Base-by-base conservation (phyloP, 1,139 yeast species). In the Hansenula lynferdii region DNA sequence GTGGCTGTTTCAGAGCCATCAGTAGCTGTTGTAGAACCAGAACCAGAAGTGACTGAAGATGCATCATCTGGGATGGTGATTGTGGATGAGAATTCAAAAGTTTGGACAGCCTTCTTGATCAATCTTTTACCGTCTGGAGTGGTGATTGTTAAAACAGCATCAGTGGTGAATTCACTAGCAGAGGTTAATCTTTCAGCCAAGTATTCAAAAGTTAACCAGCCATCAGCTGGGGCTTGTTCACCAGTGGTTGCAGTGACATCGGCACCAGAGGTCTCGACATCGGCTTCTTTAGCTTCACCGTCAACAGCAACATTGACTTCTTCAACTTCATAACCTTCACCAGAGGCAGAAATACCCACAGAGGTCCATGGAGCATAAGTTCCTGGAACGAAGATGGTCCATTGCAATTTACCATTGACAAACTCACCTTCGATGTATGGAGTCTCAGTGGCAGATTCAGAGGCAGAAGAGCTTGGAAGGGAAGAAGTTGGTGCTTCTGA, bases 371-470 rank as follows among this genome's bases (percentile, higher is more conserved):
- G 42, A n/a, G 40, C 42, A 6, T 36, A 21, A 2, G 34, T 18
- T 3, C 42, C 44, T 24, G 44, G 44, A 28, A 41, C 34, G 24
- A 33, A 31, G 11, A 41, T 36, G 3, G 24, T 30, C 44, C 44
- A 41, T 30, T 31, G 36, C 24, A 39, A 39, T 18, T 33, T 26
- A 18, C 44, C 42, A 17, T 36, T 82, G 38, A 69, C 56, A 36
- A 74, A 58, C 50, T 74, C 75, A 18, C 84, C 85, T 24, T 68
- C 72, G 51, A 81, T 75, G 56, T 72, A 77, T 3, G 43, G 43
- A 22, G 34, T 31, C 10, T 9, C 17, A 9, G 16, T 20, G 6
- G 24, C 17, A 18, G 24, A 29, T 19, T 23, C 6, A 4, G 17
- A 5, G 4, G 8, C 25, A n/a, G 32, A 30, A n/a, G 32, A n/a